phyloP scores from a whole-genome alignment of 768 basidiomycete species.

The Scleroderma citrinum region DNA sequence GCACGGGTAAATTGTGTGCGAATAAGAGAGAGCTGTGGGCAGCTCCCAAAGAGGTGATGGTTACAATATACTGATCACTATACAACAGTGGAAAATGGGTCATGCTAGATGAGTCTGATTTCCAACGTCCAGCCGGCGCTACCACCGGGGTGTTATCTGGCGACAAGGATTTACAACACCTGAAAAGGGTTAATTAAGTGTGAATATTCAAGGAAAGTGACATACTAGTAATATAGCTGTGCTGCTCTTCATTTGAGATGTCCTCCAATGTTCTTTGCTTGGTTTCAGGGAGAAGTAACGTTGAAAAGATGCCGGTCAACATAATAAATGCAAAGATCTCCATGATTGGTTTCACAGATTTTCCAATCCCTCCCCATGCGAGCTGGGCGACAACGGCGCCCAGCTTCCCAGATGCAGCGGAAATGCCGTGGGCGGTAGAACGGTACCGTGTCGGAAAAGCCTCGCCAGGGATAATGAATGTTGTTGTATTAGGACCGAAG shows the following conservation, averaged over 20 bases:
- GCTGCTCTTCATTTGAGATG: constrained; percentile 66
- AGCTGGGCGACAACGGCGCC: constrained; percentile 81
- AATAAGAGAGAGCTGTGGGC: no score
- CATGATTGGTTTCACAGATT: constrained; percentile 64
- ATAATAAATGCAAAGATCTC: constrained; percentile 84
- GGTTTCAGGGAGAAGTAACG: constrained; percentile 76
- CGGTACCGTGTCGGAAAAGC: constrained; percentile 86
- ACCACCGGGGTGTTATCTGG: neutral
- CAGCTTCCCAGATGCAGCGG: constrained; percentile 76
- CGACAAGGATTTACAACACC: neutral
- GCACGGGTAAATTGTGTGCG: no score
- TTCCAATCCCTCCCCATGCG: constrained; percentile 62
- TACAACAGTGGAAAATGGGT: no score
- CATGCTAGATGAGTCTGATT: no score
- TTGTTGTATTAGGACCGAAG: constrained; percentile 78
- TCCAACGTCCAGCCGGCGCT: no score
- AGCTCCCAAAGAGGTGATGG: no score
- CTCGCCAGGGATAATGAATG: constrained; percentile 79
- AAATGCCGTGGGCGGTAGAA: constrained; percentile 80
- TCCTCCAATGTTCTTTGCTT: constrained; percentile 62
- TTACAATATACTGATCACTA: no score
- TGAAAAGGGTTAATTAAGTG: neutral
- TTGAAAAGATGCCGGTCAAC: constrained; percentile 80
- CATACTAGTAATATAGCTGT: constrained; percentile 43
- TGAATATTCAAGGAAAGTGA: neutral